Evolutionary conservation across 179 eudicot genomes (phyloP).

Genomic region (Heliamphora pulchella): DNA sequence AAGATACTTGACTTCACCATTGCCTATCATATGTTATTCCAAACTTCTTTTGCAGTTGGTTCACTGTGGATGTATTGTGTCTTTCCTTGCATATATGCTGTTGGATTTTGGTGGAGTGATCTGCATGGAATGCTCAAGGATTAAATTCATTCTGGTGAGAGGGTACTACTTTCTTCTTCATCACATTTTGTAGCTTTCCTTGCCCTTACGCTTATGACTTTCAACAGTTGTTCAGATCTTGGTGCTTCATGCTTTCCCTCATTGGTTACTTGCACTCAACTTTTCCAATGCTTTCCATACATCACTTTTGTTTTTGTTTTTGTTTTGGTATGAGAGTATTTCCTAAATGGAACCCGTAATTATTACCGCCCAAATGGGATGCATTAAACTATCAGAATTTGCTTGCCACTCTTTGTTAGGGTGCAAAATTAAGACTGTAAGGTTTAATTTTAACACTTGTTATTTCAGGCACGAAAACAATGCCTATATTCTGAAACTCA

Average conservation of each 20-base stretch:
- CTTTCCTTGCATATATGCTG: conserved; percentile 32
- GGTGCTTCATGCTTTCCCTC: neutral
- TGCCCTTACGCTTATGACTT: neutral
- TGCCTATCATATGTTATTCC: neutral
- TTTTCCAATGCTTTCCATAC: neutral
- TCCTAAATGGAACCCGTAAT: neutral
- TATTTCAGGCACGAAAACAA: conserved; percentile 35
- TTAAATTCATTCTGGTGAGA: conserved; percentile 30
- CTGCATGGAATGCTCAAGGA: conserved; percentile 39
- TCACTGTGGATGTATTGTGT: conserved; percentile 48
- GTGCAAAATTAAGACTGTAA: neutral
- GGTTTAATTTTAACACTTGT: neutral
- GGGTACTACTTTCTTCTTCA: neutral
- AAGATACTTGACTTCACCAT: neutral
- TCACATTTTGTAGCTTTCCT: neutral
- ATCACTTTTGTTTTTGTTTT: too few relatives aligned
- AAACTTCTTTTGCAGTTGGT: conserved; percentile 26
- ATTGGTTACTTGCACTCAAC: neutral
- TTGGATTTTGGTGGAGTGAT: conserved; percentile 42
- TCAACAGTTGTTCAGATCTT: neutral
- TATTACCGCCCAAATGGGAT: neutral
- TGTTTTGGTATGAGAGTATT: neutral
- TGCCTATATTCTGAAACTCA: conserved; percentile 27
- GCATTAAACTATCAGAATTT: neutral
- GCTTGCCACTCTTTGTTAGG: neutral